Base-by-base conservation (phyloP, 2,329 filamentous ascomycete species). In the Pseudogymnoascus sp. region DNA sequence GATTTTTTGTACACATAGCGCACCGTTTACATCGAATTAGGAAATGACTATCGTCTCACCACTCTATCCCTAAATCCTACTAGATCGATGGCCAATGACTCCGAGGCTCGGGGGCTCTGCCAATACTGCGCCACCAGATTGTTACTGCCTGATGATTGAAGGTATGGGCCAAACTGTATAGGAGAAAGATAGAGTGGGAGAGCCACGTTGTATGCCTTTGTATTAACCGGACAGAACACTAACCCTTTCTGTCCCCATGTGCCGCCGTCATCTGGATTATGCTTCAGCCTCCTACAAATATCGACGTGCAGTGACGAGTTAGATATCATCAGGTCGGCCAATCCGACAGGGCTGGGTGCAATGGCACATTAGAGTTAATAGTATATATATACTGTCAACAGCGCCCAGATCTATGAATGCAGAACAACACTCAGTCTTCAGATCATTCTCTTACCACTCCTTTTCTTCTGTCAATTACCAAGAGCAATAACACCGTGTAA, bases 191-290 rank as follows among this genome's bases (percentile, higher is more conserved):
- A 28, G n/a, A 7, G 21, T 23, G 43, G 14, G 23, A 49, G 14
- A 16, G 43, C 43, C 23, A 49, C 23, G 43, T 9, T 49, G 43
- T 49, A 16, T 28, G 28, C 8, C 38, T 38, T 38, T 38, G 21
- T 25, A 45, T 25, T n/a, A 25, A 25, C 41, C 7, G 5, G 21
- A 25, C 18, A 7, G 28, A 33, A 11, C 25, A 55, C 49, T 55
- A 55, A 55, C 49, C 28, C 5, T 33, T 55, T 55, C 28, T 55
- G 49, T 18, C 16, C 49, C 49, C n/a, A 55, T 55, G 49, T 55
- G 28, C 49, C 49, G 49, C 49, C 28, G 49, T 33, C 49, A 55
- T 33, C 28, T 55, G 21, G 33, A 55, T 55, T 33, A 18, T 33
- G 49, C 16, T 28, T 33, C 49, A 55, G 28, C 49, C 49, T 55